Percentiles rank a stretch among this genome's conserved stretches.
These are phyloP conservation scores for Discostella stelligera DNA, from an alignment of 352 stramenopile species.

Conservation along the genomic window DNA sequence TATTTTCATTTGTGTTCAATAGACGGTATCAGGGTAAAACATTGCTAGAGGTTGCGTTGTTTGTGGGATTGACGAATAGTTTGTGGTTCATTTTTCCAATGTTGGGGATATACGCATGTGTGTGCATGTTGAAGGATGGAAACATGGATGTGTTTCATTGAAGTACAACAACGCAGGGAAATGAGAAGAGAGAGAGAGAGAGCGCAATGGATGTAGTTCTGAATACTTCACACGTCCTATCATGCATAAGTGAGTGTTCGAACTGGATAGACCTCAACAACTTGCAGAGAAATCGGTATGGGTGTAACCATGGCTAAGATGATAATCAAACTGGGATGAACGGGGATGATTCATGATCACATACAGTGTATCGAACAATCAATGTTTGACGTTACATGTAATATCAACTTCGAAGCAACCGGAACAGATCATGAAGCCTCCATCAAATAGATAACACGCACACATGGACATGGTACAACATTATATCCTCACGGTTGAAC, in stretches of 20 bases:
- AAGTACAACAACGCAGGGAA: neutral
- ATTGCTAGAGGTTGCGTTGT: slow-evolving; percentile 51
- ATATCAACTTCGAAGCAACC: neutral
- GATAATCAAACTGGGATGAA: too few species aligned
- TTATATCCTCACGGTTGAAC: slow-evolving; percentile 31
- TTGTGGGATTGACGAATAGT: slow-evolving; percentile 69
- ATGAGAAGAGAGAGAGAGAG: neutral
- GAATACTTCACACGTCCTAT: too few species aligned
- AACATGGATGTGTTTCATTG: slow-evolving; percentile 52
- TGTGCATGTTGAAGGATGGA: slow-evolving; percentile 61
- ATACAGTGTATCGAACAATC: neutral
- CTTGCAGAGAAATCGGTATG: too few species aligned
- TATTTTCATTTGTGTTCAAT: slow-evolving; percentile 72
- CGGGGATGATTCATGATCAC: too few species aligned
- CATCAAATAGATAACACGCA: neutral
- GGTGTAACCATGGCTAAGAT: too few species aligned
- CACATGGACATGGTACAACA: neutral
- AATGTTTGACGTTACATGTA: neutral
- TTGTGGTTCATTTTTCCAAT: slow-evolving; percentile 71
- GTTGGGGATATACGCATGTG: slow-evolving; percentile 53
- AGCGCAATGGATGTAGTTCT: too few species aligned
- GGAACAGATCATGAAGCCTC: neutral
- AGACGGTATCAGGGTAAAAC: slow-evolving; percentile 54
- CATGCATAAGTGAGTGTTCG: too few species aligned
- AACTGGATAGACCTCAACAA: too few species aligned